These are phyloP conservation scores for Stentor roeselii DNA, from an alignment of 73 alveolate genomes.

Conservation along the genomic window DNA sequence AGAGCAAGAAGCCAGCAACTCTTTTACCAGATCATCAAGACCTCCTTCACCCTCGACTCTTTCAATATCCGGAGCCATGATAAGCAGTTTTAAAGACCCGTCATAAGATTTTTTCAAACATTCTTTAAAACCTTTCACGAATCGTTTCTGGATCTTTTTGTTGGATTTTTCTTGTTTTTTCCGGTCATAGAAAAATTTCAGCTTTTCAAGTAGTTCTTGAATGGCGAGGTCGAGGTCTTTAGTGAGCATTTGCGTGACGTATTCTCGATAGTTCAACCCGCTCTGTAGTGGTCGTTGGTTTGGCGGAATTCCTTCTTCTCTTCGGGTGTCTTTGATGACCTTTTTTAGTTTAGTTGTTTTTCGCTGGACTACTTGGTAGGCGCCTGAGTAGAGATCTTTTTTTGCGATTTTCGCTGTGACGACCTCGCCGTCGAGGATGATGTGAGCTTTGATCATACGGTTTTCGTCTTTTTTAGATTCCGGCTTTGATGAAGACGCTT, in stretches of 20 bases:
- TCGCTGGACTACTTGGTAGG: neutral
- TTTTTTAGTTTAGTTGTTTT: neutral
- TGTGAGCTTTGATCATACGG: slow-evolving; percentile 5
- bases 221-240: slow-evolving; percentile 33
- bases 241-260: slow-evolving; percentile 44
- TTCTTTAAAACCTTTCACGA: slow-evolving; percentile 40
- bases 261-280: slow-evolving; percentile 29
- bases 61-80: slow-evolving; percentile 47
- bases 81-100: slow-evolving; percentile 39
- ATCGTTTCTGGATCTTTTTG: slow-evolving; percentile 33
- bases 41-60: slow-evolving; percentile 55
- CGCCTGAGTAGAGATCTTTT: slow-evolving; percentile 24
- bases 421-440: neutral
- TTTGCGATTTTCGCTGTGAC: slow-evolving; percentile 13
- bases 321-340: neutral
- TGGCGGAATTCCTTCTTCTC: slow-evolving; percentile 7
- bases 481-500: neutral
- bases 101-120: slow-evolving; percentile 37
- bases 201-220: slow-evolving; percentile 31
- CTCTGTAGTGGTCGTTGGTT: neutral
- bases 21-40: slow-evolving; percentile 36
- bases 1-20: slow-evolving; percentile 31
- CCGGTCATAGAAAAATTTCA: slow-evolving; percentile 39
- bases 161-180: slow-evolving; percentile 42
- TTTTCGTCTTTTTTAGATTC: neutral